A percentile compares a stretch with the other conserved stretches of the same genome.
Evolutionary conservation across 176 grass and related monocot species (phyloP).

Genomic region (Musa troglodytarum): DNA sequence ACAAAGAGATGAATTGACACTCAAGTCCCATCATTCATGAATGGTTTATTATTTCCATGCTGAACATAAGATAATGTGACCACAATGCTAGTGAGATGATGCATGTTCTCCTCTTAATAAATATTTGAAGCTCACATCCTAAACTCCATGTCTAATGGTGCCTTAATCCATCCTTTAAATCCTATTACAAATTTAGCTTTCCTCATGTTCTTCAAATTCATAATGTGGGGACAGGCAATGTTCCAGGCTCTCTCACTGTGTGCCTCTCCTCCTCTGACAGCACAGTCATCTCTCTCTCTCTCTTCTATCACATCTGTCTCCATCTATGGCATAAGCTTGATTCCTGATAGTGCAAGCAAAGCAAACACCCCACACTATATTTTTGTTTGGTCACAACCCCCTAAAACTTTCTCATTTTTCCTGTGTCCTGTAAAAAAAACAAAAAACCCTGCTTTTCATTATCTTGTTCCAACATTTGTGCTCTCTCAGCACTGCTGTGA

Average conservation of each 20-base stretch:
- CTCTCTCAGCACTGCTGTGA: background rate
- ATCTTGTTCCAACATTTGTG: background rate
- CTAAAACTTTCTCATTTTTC: background rate
- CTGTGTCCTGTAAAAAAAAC: background rate
- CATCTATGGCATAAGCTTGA: constrained; percentile 57
- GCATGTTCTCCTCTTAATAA: background rate
- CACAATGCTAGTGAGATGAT: background rate
- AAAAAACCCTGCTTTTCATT: background rate
- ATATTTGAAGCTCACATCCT: constrained; percentile 5
- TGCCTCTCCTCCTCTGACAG: constrained; percentile 49
- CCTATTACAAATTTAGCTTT: constrained; percentile 14
- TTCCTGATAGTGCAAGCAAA: constrained; percentile 99
- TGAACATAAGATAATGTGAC: background rate
- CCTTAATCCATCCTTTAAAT: constrained; percentile 22
- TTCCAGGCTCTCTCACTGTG: constrained; percentile 18
- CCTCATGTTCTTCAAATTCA: constrained; percentile 23
- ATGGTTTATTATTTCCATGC: background rate
- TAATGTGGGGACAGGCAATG: constrained; percentile 19
- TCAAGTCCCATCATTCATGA: background rate
- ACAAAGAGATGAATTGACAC: background rate
- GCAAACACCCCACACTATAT: constrained; percentile 58
- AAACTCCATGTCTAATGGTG: constrained; percentile 4
- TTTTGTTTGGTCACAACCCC: constrained; percentile 11
- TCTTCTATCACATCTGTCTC: constrained; percentile 1
- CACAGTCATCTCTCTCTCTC: constrained; percentile 28